These are phyloP conservation scores for Dicorynia guianensis DNA, from an alignment of 306 rosid species.

Conservation along the genomic window DNA sequence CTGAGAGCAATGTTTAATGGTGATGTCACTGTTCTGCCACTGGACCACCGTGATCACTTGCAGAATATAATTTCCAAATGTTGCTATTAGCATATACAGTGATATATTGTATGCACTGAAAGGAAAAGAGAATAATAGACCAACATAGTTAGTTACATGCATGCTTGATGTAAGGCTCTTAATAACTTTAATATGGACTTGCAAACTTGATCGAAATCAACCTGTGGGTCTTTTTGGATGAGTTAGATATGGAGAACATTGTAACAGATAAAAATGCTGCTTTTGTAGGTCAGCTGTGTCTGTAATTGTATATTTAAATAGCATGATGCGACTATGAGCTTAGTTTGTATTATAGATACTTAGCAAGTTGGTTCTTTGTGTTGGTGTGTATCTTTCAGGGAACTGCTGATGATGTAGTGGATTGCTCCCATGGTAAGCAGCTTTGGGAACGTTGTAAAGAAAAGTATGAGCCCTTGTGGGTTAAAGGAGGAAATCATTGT, in stretches of 20 bases:
- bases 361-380: conserved; percentile 35
- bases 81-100: background rate
- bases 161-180: conserved; percentile 8
- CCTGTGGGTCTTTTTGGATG: conserved; percentile 1
- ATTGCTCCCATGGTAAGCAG: conserved; percentile 94
- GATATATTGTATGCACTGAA: conserved; percentile 11
- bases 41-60: background rate
- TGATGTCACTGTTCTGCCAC: background rate
- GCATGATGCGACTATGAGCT: conserved; percentile 6
- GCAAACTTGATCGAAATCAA: conserved; percentile 13
- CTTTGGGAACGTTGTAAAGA: conserved; percentile 95
- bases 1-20: background rate
- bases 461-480: conserved; percentile 96
- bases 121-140: background rate
- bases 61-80: conserved; percentile 3
- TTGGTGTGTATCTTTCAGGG: conserved; percentile 64
- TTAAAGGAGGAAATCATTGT: conserved; percentile 94
- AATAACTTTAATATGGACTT: conserved; percentile 20
- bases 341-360: conserved; percentile 38
- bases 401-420: conserved; percentile 85
- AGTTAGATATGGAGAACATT: conserved; percentile 7
- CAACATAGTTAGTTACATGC: conserved; percentile 8
- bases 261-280: background rate
- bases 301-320: conserved; percentile 3
- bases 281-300: background rate